Evolutionary conservation across 2,329 filamentous ascomycete species (phyloP), one percentile per base, ranked within the genome.

Genomic region (Aureobasidium lini): DNA sequence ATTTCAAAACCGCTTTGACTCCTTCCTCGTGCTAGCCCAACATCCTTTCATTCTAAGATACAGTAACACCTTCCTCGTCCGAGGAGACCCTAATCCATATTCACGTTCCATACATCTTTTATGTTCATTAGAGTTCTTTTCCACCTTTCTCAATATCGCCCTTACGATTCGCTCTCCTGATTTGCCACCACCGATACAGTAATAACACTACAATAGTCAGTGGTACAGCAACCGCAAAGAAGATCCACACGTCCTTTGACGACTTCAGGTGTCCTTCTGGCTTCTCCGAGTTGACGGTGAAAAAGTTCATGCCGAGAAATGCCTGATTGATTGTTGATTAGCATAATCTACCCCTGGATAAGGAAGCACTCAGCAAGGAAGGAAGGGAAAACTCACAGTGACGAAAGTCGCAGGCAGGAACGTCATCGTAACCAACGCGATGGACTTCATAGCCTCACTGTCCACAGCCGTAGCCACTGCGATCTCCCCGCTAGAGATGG

Each of bases 391-490:
- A 47, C 28, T 13, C n/a, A 32, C 44, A 10, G 52, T 31, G 4
- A 57, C 53, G 6, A 57, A 57, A 2, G 68, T 63, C 0, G 68
- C 59, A 1, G 72, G 71, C 60, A 76, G 66, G 64, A 75, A 75
- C 6, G 73, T 61, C 11, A 75, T 59, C 0, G 73, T 75, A 50
- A 72, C 66, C 5, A 73, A 61, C 0, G 73, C 73, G 23, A 76
- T 74, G 0, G 70, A 70, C 57, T 73, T 73, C 73, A 76, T 75
- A 11, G 70, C 71, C 23, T 67, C 65, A 50, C 66, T 71, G 59
- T 75, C 72, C 5, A 63, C 64, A 43, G 70, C 66, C 64, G 75
- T 67, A 4, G 70, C 61, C 8, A 36, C 5, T 11, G 48, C 48
- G 36, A 52, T 39, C 7, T 52, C 18, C 3, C 18, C 23, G 36